Conservation (phyloP, 1,284 basidiomycete species). For the Ganoderma lucidum region DNA sequence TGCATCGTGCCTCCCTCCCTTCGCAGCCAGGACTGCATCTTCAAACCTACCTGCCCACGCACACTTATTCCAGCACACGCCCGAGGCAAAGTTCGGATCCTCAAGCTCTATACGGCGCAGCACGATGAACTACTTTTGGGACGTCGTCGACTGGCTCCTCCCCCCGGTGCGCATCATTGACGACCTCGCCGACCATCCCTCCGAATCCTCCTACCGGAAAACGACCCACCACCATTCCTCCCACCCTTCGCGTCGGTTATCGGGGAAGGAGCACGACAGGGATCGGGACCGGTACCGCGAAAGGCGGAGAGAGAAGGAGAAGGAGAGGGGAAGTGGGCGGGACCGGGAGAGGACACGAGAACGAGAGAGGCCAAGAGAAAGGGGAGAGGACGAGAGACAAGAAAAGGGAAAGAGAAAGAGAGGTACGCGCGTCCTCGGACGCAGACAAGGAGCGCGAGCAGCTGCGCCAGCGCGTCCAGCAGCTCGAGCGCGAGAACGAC, state of each 20-base stretch:
- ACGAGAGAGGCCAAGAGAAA: no score
- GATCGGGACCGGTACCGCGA: no score
- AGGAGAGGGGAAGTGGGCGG: no score
- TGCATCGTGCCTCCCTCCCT: constrained; percentile 11
- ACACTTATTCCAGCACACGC: neutral
- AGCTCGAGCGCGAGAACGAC: no score
- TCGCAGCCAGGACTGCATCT: constrained; percentile 20
- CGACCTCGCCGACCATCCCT: constrained; percentile 40
- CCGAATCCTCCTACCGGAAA: constrained; percentile 30
- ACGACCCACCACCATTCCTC: constrained; percentile 28
- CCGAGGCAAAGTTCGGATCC: neutral
- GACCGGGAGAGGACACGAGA: no score
- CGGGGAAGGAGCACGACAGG: constrained; percentile 34
- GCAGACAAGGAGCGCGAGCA: no score
- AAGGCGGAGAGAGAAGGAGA: no score
- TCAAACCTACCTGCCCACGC: constrained; percentile 13
- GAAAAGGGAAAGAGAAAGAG: no score
- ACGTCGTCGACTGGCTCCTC: constrained; percentile 43
- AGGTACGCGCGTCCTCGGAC: no score
- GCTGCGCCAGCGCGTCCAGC: no score
- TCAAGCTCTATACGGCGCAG: constrained; percentile 4
- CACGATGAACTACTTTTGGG: constrained; percentile 42
- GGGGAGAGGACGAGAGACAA: no score
- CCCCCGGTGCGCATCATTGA: constrained; percentile 42
- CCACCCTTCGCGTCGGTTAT: constrained; percentile 23